Percentiles rank a stretch among this genome's conserved stretches.
phyloP scores from a whole-genome alignment of 495 filamentous ascomycete genomes.

The Pseudomonodictys pantanalensis region DNA sequence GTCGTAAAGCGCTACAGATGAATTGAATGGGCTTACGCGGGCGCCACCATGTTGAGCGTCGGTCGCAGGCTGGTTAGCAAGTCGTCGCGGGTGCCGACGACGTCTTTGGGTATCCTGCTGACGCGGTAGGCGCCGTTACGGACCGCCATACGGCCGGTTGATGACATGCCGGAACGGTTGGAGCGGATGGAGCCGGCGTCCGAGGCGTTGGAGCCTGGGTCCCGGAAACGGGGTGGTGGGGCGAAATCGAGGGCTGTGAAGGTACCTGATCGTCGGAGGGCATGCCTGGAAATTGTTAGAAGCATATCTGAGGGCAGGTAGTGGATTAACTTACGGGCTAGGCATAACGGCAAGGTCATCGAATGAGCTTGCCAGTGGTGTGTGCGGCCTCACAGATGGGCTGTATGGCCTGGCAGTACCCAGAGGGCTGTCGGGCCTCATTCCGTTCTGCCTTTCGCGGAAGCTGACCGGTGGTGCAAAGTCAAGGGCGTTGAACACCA shows the following conservation, averaged over 20 bases:
- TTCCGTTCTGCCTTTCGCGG: constrained; percentile 65
- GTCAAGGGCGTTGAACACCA: constrained; percentile 69
- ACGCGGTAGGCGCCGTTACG: constrained; percentile 87
- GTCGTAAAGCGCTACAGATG: constrained; percentile 14
- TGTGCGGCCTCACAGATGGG: constrained; percentile 64
- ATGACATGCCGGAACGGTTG: constrained; percentile 65
- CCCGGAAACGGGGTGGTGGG: constrained; percentile 82
- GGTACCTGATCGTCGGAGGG: constrained; percentile 82
- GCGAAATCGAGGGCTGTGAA: constrained; percentile 93
- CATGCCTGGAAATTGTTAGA: constrained; percentile 58
- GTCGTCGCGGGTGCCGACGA: constrained; percentile 77
- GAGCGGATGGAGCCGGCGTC: constrained; percentile 90
- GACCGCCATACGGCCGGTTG: constrained; percentile 68
- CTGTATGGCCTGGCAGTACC: constrained; percentile 74
- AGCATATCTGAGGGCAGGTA: constrained; percentile 9
- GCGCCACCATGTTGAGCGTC: constrained; percentile 55
- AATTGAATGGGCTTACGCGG: constrained; percentile 26
- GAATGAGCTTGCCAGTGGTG: constrained; percentile 75
- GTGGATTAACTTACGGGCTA: constrained; percentile 73
- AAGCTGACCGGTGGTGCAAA: constrained; percentile 78
- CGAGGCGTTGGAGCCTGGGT: constrained; percentile 60
- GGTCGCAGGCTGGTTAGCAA: constrained; percentile 70
- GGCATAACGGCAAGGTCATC: constrained; percentile 84
- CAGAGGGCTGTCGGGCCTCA: constrained; percentile 70
- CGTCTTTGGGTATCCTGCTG: constrained; percentile 76